Base-by-base conservation (phyloP, 1,139 yeast species). In the Candida tetrigidarum region DNA sequence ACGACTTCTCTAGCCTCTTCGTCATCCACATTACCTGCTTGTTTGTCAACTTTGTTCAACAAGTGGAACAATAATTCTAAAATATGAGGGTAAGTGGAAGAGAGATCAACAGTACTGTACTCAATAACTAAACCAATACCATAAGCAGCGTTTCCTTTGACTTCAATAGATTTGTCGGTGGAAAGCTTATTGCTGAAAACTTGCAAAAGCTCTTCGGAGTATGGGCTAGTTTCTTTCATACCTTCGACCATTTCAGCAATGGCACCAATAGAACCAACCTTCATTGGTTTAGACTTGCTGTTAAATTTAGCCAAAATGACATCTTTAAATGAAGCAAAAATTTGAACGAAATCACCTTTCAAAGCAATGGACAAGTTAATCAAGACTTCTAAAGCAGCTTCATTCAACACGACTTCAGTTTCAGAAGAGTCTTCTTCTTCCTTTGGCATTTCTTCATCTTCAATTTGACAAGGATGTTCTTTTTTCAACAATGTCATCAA, bases 81-180 rank as follows among this genome's bases (percentile, higher is more conserved):
- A 47, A 92, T 80, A 40, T 81, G 76, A 53, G 83, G 84, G 69
- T 84, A 92, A 39, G 80, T 73, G 22, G 84, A 65, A 35, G 86
- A 71, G 54, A 85, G 77, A 61, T 86, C 89, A 51, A 71, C 69
- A 19, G 74, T 60, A 27, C 72, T 50, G 45, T 89, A 76, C 67
- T 83, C 85, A 52, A 91, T 74, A 50, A 91, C 70, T 52, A 91
- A 71, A 54, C 99, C 99, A 54, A 89, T 81, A 75, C 98, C 99
- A 62, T 90, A 93, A 14, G 98, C 97, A 46, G 98, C 95, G 59
- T 91, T 89, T 56, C 97, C 93, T 70, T 93, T 86, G 46, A 91
- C 98, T 63, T 91, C 97, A 55, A 87, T 76, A 22, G 95, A 86
- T 58, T 83, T 80, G 66, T 93, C 99, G 53, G 78, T 76, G 50